phyloP scores from a whole-genome alignment of 768 basidiomycete species.

The Tylopilus cervinicoccineus region DNA sequence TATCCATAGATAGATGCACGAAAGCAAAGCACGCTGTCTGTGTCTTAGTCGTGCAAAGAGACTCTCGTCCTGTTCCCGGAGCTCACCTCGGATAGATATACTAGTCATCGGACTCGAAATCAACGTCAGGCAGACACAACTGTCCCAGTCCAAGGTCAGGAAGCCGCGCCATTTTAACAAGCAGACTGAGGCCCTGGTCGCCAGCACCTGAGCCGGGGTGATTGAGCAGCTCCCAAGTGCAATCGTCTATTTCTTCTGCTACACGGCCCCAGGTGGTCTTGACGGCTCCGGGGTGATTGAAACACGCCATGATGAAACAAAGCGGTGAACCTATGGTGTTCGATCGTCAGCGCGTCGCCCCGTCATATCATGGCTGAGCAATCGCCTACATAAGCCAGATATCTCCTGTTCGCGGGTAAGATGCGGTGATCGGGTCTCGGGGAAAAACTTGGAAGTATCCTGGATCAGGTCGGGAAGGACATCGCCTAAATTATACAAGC shows the following conservation, averaged over 20 bases:
- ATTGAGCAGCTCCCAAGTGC: constrained; percentile 61
- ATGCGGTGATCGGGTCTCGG: constrained; percentile 33
- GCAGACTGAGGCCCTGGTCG: constrained; percentile 50
- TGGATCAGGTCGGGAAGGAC: constrained; percentile 46
- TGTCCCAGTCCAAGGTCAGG: constrained; percentile 72
- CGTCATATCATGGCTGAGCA: not conserved
- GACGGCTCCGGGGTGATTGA: constrained; percentile 59
- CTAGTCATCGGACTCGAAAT: constrained; percentile 23
- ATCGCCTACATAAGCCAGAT: constrained; percentile 69
- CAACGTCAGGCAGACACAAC: constrained; percentile 36
- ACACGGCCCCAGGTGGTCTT: constrained; percentile 65
- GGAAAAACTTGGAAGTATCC: constrained; percentile 15
- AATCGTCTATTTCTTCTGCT: constrained; percentile 65
- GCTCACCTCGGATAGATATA: constrained; percentile 8
- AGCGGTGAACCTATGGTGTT: constrained; percentile 59
- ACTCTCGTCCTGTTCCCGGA: not conserved
- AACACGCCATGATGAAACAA: constrained; percentile 71
- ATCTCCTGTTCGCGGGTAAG: constrained; percentile 61
- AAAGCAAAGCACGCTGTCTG: constrained; percentile 8
- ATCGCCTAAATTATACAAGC: constrained; percentile 70
- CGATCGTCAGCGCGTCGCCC: constrained; percentile 2
- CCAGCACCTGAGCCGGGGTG: constrained; percentile 31
- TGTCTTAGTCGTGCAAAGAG: not conserved
- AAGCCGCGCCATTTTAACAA: constrained; percentile 73
- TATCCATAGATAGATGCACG: constrained; percentile 14